phyloP scores from a whole-genome alignment of 108 stramenopile genomes.

The Epipyxis sp. region DNA sequence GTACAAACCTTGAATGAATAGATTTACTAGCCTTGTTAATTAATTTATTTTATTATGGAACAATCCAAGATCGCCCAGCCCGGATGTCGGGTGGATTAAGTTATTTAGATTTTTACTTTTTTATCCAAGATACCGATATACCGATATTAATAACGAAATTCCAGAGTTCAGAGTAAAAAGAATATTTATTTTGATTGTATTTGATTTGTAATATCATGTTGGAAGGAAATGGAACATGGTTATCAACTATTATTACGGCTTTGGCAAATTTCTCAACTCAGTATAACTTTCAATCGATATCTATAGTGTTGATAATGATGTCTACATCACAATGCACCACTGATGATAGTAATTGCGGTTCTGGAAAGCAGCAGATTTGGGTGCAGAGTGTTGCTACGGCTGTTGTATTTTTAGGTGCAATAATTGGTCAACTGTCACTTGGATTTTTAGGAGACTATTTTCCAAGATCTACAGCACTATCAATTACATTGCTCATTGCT shows the following conservation, averaged over 20 bases:
- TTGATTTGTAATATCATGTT: too few species aligned
- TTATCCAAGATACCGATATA: too few species aligned
- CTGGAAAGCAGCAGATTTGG: constrained; percentile 3
- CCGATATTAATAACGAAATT: too few species aligned
- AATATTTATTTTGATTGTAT: too few species aligned
- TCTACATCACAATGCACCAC: background rate
- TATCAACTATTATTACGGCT: background rate
- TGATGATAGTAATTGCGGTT: background rate
- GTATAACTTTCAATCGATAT: background rate
- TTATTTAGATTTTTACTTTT: too few species aligned
- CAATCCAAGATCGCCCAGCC: too few species aligned
- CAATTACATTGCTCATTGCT: background rate
- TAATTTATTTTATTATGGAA: too few species aligned
- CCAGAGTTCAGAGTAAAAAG: too few species aligned
- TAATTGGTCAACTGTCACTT: background rate
- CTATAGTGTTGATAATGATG: constrained; percentile 17
- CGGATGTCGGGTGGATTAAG: too few species aligned
- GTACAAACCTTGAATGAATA: too few species aligned
- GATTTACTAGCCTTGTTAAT: too few species aligned
- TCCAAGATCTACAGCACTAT: background rate
- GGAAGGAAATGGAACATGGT: too few species aligned
- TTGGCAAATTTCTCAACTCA: background rate
- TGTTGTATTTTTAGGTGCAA: background rate
- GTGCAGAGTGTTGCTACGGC: background rate
- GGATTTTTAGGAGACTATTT: constrained; percentile 6